phyloP scores from a whole-genome alignment of 1,139 yeast species.

The Candida tetrigidarum region DNA sequence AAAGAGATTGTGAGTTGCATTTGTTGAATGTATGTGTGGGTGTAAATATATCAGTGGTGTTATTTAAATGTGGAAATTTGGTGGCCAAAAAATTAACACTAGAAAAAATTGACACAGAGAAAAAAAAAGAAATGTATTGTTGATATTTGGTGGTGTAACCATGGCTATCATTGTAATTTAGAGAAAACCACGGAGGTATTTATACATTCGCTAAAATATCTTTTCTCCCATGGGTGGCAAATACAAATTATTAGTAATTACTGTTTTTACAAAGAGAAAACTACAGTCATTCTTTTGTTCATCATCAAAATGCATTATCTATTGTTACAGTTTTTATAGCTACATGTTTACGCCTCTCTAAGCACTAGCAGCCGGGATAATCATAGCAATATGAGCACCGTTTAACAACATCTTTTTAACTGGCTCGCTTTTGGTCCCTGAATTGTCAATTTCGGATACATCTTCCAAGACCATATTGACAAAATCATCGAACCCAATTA shows the following conservation, averaged over 20 bases:
- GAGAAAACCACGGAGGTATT: no score
- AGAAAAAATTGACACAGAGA: no score
- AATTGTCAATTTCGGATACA: conserved; percentile 61
- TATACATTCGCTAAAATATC: not conserved
- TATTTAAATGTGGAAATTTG: no score
- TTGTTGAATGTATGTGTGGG: not conserved
- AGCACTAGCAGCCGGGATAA: conserved; percentile 27
- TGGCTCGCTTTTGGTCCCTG: conserved; percentile 37
- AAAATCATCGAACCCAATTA: conserved; percentile 93
- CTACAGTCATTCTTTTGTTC: no score
- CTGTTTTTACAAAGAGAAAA: no score
- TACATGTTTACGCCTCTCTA: not conserved
- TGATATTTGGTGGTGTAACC: not conserved
- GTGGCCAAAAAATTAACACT: conserved; percentile 14
- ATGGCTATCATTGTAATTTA: no score
- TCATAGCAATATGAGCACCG: conserved; percentile 90
- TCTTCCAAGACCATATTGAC: conserved; percentile 90
- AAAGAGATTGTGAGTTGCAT: conserved; percentile 46
- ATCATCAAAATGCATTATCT: conserved; percentile 3
- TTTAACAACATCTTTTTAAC: conserved; percentile 77
- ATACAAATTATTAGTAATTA: not conserved
- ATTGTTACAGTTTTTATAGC: not conserved
- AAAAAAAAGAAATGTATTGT: not conserved
- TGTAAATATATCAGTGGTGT: no score
- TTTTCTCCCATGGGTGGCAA: not conserved